Evolutionary conservation across 176 grass and related monocot species (phyloP).

Genomic region (Aegilops longissima): DNA sequence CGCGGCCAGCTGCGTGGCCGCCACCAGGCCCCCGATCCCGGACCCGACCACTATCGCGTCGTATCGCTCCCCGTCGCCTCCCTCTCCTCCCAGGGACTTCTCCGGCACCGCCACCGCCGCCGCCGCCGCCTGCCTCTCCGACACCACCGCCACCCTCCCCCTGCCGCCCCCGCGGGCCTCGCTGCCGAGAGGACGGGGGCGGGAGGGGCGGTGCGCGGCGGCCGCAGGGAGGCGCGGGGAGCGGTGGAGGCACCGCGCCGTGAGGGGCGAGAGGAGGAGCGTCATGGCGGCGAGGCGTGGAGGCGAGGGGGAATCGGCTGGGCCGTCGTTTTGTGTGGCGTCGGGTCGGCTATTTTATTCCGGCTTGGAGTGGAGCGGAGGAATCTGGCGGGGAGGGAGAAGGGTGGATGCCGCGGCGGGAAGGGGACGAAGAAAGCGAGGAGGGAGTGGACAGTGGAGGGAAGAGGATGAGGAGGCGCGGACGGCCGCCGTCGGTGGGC

Average conservation of each 20-base stretch:
- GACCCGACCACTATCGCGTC: slow-evolving; percentile 87
- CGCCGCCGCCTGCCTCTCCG: slow-evolving; percentile 36
- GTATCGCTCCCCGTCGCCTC: slow-evolving; percentile 21
- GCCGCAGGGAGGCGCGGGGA: neutral
- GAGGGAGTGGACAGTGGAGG: neutral
- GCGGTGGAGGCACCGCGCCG: neutral
- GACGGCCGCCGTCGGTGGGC: too few species aligned
- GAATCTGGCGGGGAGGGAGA: slow-evolving; percentile 26
- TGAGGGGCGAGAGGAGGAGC: slow-evolving; percentile 1
- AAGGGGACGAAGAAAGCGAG: slow-evolving; percentile 10
- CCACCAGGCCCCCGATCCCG: slow-evolving; percentile 84
- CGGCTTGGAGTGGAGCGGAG: neutral
- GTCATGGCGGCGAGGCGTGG: neutral
- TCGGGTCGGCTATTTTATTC: neutral
- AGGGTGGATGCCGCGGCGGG: slow-evolving; percentile 30
- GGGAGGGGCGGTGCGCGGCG: neutral
- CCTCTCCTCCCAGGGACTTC: neutral
- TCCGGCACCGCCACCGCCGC: neutral
- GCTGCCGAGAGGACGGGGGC: neutral
- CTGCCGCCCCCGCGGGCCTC: neutral
- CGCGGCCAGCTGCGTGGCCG: slow-evolving; percentile 75
- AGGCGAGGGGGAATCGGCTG: neutral
- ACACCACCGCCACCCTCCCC: slow-evolving; percentile 14
- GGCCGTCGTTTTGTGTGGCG: neutral
- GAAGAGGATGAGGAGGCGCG: neutral